Evolutionary conservation across 2,329 filamentous ascomycete genomes (phyloP), one percentile per base, ranked within the genome.

Genomic region (Botrytis porri): DNA sequence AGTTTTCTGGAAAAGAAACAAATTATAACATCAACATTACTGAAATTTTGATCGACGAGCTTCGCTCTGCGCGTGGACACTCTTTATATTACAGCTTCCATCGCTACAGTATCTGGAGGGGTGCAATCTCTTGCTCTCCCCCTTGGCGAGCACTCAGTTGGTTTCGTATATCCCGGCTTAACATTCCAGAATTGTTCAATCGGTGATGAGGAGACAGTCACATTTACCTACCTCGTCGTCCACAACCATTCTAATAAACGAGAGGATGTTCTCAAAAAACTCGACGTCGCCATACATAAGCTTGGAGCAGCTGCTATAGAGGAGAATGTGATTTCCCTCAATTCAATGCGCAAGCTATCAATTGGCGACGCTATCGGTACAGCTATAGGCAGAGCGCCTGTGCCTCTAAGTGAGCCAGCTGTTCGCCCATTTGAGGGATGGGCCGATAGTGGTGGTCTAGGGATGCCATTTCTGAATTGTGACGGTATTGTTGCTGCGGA

Each of bases 391-490:
- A 39, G 29, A 59, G 43, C 39, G 2, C 39, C 39, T 9, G 67
- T 70, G 9, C 67, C 41, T 20, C 18, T 62, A 9, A 62, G 59
- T 35, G 41, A 48, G 37, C n/a, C 57, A 5, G 67, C 67, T 22
- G 37, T 63, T 45, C 29, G 54, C 22, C 29, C 57, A 16, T 70
- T 70, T 29, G 41, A 60, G 39, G 67, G 67, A 16, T 70, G 67
- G 54, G 67, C 67, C 3, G 32, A 43, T 20, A 70, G 67, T 32
- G 67, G 57, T 29, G 67, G 67, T 3, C n/a, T 70, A 3, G 57
- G 57, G 12, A 29, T 70, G 67, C 43, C 67, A 25, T 70, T 70
- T 25, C 45, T 70, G 67, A 70, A 70, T 22, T 70, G 57, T 48
- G 57, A 70, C 37, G 67, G 67, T 3, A 57, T 70, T 1, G 67